Conservation (phyloP, 2,329 filamentous ascomycete genomes). For the Karstenula rhodostoma region DNA sequence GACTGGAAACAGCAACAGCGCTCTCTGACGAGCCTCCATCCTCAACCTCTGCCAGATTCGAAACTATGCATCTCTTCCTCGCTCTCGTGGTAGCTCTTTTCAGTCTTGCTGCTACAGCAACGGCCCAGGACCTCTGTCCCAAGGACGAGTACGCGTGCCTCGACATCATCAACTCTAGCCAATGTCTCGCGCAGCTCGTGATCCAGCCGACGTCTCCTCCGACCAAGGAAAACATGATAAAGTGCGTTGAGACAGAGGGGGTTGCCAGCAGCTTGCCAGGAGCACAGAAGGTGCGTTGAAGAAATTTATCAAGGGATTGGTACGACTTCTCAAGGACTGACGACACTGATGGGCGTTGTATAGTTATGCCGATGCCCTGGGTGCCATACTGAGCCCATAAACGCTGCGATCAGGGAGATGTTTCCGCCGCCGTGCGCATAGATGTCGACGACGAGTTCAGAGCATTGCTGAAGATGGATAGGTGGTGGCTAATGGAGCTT, state of each 20-base stretch:
- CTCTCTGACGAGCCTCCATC: background rate
- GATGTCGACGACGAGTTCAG: background rate
- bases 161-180: slow-evolving; percentile 34
- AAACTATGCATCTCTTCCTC: slow-evolving; percentile 20
- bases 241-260: slow-evolving; percentile 32
- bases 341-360: background rate
- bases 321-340: no score
- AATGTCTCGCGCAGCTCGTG: slow-evolving; percentile 30
- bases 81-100: slow-evolving; percentile 15
- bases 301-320: no score
- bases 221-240: slow-evolving; percentile 27
- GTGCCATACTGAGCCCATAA: slow-evolving; percentile 32
- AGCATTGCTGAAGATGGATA: background rate
- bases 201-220: slow-evolving; percentile 21
- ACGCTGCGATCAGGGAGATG: slow-evolving; percentile 23
- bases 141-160: slow-evolving; percentile 34
- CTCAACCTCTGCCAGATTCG: background rate
- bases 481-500: background rate
- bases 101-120: background rate
- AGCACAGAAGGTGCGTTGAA: slow-evolving; percentile 27
- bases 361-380: slow-evolving; percentile 34
- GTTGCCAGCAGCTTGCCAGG: slow-evolving; percentile 25
- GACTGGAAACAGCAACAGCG: background rate
- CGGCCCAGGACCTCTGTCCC: slow-evolving; percentile 26
- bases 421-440: slow-evolving; percentile 29